Evolutionary conservation across 2,329 filamentous ascomycete genomes (phyloP).

Genomic region (Pseudogymnoascus sp.): DNA sequence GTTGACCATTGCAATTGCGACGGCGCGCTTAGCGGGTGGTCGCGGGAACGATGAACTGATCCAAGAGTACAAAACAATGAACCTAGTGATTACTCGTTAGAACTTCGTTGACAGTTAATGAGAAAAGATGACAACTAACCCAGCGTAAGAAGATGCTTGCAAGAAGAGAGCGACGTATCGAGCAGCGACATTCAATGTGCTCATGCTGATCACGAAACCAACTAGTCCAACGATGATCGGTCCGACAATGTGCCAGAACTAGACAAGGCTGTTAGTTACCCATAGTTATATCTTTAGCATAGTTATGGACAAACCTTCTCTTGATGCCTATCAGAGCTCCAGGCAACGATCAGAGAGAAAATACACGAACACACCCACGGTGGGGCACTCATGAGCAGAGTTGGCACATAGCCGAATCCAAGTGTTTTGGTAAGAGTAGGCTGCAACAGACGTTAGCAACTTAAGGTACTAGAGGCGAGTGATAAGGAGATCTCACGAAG

Average conservation of each 20-base stretch:
- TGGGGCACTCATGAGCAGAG: constrained; percentile 46
- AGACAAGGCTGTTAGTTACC: constrained; percentile 51
- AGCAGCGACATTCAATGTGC: constrained; percentile 23
- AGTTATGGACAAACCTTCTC: constrained; percentile 34
- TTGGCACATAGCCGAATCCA: constrained; percentile 43
- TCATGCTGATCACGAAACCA: constrained; percentile 25
- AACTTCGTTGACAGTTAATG: not conserved
- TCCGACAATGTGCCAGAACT: constrained; percentile 35
- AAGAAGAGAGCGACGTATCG: constrained; percentile 28
- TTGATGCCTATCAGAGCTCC: constrained; percentile 42
- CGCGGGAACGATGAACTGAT: constrained; percentile 31
- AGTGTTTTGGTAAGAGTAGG: constrained; percentile 36
- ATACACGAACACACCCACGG: constrained; percentile 52
- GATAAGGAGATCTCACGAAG: constrained; percentile 33
- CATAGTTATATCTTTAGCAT: constrained; percentile 48
- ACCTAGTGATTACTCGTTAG: constrained; percentile 19
- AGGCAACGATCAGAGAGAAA: constrained; percentile 45
- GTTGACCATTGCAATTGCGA: constrained; percentile 16
- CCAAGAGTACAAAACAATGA: constrained; percentile 51
- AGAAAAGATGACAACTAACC: constrained; percentile 41
- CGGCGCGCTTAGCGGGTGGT: constrained; percentile 17
- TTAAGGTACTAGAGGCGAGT: not conserved
- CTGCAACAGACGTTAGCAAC: not conserved
- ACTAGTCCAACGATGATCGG: constrained; percentile 23
- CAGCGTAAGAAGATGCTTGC: constrained; percentile 30